Percentiles rank a stretch among this genome's conserved stretches.
Conservation (phyloP, 805 yeast species). For the Wickerhamomyces bisporus region DNA sequence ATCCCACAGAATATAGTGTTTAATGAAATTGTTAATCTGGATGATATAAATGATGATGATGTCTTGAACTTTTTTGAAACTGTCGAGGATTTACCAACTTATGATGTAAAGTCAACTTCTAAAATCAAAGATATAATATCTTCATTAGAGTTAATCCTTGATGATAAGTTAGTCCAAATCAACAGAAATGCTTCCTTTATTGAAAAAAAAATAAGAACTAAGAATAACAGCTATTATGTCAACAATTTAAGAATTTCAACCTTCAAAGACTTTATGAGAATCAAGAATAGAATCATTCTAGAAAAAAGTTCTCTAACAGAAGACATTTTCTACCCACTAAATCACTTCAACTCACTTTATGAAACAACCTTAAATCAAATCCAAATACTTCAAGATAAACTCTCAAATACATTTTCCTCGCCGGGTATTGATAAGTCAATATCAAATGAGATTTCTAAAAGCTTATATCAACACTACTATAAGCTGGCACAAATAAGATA, state of each 20-base stretch:
- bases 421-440: neutral
- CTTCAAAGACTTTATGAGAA: slow-evolving; percentile 14
- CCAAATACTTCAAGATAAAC: neutral
- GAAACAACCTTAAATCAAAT: slow-evolving; percentile 2
- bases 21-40: slow-evolving; percentile 5
- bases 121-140: slow-evolving; percentile 11
- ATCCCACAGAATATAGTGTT: slow-evolving; percentile 1
- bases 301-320: slow-evolving; percentile 7
- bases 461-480: slow-evolving; percentile 3
- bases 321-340: slow-evolving; percentile 2
- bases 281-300: slow-evolving; percentile 8
- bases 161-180: slow-evolving; percentile 19
- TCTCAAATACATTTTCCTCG: neutral
- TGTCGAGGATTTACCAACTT: slow-evolving; percentile 4
- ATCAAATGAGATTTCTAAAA: neutral
- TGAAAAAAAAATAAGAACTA: slow-evolving; percentile 14
- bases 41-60: slow-evolving; percentile 8
- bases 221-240: slow-evolving; percentile 15
- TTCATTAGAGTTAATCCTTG: slow-evolving; percentile 9
- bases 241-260: slow-evolving; percentile 15
- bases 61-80: slow-evolving; percentile 7
- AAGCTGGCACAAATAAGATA: slow-evolving; percentile 4
- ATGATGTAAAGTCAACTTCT: slow-evolving; percentile 1
- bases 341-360: slow-evolving; percentile 10
- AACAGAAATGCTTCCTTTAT: slow-evolving; percentile 16